Base-by-base conservation (phyloP, 495 filamentous ascomycete genomes). In the Penicillium herquei region DNA sequence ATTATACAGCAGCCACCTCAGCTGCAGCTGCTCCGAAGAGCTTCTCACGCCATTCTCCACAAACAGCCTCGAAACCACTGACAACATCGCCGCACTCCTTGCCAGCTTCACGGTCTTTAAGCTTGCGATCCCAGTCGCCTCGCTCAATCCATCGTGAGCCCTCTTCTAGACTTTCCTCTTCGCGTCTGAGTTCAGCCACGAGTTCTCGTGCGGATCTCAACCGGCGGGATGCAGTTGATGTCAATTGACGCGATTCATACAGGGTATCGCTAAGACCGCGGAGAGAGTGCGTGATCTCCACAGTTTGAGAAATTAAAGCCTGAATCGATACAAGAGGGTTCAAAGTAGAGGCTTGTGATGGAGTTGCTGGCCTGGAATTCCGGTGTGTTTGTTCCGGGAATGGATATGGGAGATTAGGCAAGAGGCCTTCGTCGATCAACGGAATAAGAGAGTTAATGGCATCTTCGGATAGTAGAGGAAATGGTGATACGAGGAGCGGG, bases 231-330 rank as follows among this genome's bases (percentile, higher is more conserved):
- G 94, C 94, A 0, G 85, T 85, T 1, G 84, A 85, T 1, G 88
- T 92, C 0, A 89, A 85, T 66, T 98, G 94, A 3, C 90, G 83
- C n/a, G 84, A 87, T 85, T 97, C 96, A 70, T 98, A 92, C 17
- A 98, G 78, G 0, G 89, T 91, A 67, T 98, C 94, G n/a, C 88
- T 87, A 7, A 98, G 79, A 59, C 88, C 84, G 55, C 88, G 88
- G 42, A 98, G 85, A 2, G 90, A 87, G 51, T 86, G 79, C 32
- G 90, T 84, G 13, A 97, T 81, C 40, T 94, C 90, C 21, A 85
- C 71, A 0, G 91, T 96, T 64, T 77, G 78, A 2, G 78, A 70
- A 55, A 79, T 72, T 6, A 78, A 74, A 34, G 76, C 70, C 52
- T 84, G 78, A n/a, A 86, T 68, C 31, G 78, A 74, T 21, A 72